Base-by-base conservation (phyloP, 305 asterid genomes). In the Fraxinus nigra region DNA sequence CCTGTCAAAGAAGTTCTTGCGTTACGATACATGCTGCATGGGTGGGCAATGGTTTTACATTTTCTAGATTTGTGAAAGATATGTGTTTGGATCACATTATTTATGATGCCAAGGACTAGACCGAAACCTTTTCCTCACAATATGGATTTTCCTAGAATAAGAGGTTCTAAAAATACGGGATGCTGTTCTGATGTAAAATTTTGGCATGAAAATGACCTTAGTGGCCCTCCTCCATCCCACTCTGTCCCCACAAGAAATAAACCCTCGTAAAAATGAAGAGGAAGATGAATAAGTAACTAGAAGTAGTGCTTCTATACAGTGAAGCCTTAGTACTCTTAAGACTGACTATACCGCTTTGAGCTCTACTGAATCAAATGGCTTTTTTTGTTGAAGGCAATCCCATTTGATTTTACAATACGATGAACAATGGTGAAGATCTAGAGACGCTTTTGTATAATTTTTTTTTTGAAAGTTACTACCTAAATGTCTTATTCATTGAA, bases 31-130 rank as follows among this genome's bases (percentile, higher is more conserved):
- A 26, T 65, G 16, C 18, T 26, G 73, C 35, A 65, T 65, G 51
- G 48, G 59, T 40, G 7, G n/a, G 76, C 70, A 22, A 22, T 37
- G 48, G 20, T 40, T 69, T 56, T 35, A 54, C 35, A 69, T 72
- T 85, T 81, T 20, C 77, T 26, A 18, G 51, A 28, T 11, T 84
- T 82, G 75, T 77, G 22, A 46, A 10, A 59, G 65, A 30, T 40
- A 74, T 74, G 59, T 73, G 79, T 54, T 56, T 51, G 2, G 75
- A 80, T 70, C 78, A 59, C 35, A 38, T 67, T 83, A 79, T 75
- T 72, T 37, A 48, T 22, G 40, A 78, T 72, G 80, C 77, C 73
- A 81, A 72, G 67, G 33, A 56, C 26, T 80, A 80, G 54, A 61
- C 16, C 73, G 28, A 20, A 70, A 70, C 22, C 16, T 28, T 70